Evolutionary conservation across 192 early-diverging fungal species (phyloP).

Genomic region (Backusella parvicylindrica): DNA sequence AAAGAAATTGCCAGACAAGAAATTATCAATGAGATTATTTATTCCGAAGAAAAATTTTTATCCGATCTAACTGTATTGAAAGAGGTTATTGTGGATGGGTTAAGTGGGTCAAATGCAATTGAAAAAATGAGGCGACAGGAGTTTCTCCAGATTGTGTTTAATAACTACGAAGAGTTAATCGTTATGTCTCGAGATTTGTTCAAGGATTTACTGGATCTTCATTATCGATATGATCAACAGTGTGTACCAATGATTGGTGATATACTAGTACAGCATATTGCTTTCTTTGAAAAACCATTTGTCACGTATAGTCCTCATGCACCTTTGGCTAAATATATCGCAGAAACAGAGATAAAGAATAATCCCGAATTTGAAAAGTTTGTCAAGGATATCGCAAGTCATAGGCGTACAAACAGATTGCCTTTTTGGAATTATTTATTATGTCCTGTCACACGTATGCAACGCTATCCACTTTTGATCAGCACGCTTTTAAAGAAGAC

Average conservation of each 20-base stretch:
- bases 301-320: slow-evolving; percentile 83
- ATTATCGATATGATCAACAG: slow-evolving; percentile 52
- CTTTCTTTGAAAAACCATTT: slow-evolving; percentile 68
- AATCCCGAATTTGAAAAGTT: slow-evolving; percentile 72
- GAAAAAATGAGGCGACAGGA: slow-evolving; percentile 46
- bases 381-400: slow-evolving; percentile 44
- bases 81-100: slow-evolving; percentile 33
- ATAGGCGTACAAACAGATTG: slow-evolving; percentile 18
- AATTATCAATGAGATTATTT: slow-evolving; percentile 89
- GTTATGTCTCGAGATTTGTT: slow-evolving; percentile 55
- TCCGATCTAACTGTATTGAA: slow-evolving; percentile 82
- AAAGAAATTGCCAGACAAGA: slow-evolving; percentile 88
- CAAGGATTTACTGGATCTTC: slow-evolving; percentile 52
- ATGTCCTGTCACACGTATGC: slow-evolving; percentile 80
- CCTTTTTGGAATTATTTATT: slow-evolving; percentile 48
- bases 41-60: slow-evolving; percentile 90
- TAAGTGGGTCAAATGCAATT: slow-evolving; percentile 5
- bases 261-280: slow-evolving; percentile 69
- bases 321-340: slow-evolving; percentile 72
- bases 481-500: slow-evolving; percentile 81
- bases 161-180: slow-evolving; percentile 45
- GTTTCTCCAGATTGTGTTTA: slow-evolving; percentile 80
- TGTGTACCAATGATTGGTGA: slow-evolving; percentile 77
- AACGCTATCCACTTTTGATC: slow-evolving; percentile 85
- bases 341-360: slow-evolving; percentile 69